Conservation (phyloP, 2,329 filamentous ascomycete genomes). For the Drechslerella stenobrocha region DNA sequence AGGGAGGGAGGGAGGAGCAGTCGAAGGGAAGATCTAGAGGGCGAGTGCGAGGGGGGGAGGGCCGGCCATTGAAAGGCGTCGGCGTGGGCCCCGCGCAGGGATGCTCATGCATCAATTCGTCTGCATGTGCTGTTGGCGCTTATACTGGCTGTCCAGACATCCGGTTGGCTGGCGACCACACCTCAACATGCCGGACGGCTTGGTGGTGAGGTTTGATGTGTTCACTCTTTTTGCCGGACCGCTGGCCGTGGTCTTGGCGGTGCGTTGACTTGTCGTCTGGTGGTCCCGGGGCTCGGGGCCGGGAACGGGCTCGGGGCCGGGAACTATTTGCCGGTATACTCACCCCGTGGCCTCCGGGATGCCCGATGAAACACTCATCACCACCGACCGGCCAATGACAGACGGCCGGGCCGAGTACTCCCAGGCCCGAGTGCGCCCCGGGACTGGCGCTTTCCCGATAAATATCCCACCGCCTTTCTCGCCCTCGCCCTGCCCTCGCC, state of each 20-base stretch:
- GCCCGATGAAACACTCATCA: background rate
- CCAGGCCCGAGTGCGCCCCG: too few species aligned
- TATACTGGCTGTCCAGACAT: conserved; percentile 25
- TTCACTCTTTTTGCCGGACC: background rate
- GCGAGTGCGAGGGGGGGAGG: conserved; percentile 9
- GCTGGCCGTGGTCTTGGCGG: background rate
- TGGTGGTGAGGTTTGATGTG: too few species aligned
- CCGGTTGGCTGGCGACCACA: conserved; percentile 46
- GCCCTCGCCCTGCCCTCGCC: too few species aligned
- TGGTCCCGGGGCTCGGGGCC: background rate
- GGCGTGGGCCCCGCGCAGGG: conserved; percentile 34
- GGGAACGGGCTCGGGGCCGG: too few species aligned
- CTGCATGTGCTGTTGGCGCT: conserved; percentile 36
- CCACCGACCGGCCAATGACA: background rate
- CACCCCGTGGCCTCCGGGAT: too few species aligned
- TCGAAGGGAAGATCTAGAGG: too few species aligned
- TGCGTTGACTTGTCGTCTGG: background rate
- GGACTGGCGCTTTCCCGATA: too few species aligned
- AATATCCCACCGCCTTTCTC: too few species aligned
- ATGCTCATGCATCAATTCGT: conserved; percentile 23
- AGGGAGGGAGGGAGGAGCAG: too few species aligned
- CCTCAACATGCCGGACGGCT: too few species aligned
- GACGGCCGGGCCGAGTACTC: too few species aligned
- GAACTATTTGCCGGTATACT: too few species aligned
- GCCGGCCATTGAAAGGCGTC: conserved; percentile 23